Evolutionary conservation across 345 rosid species (phyloP), one percentile per base, ranked within the genome.

Genomic region (Diplotaxis tenuifolia): DNA sequence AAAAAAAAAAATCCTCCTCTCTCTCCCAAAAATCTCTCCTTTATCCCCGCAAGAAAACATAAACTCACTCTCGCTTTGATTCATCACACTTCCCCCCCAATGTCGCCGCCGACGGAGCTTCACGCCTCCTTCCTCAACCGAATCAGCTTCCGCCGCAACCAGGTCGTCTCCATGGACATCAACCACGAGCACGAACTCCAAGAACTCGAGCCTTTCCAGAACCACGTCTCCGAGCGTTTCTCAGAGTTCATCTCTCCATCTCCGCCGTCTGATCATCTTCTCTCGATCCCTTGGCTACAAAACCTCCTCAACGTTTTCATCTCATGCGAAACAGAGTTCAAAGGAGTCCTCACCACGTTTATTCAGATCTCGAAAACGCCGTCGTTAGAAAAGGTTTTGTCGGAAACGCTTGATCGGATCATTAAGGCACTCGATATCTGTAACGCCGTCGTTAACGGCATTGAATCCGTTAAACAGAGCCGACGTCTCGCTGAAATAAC

Each of bases 321-420:
- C 73, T 95, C 96, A 76, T 95, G 97, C 36, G 97, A 95, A 50
- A 92, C 96, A 0, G 98, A 95, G 76, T 95, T 92, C 81, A 90
- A 92, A 72, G 90, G 92, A n/a, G 62, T 86, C 34, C 71, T 89
- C 4, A 80, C 85, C 73, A 81, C 82, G 83, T 84, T 85, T n/a
- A n/a, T n/a, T 19, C 90, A 85, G 66, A 71, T 92, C 76, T 40
- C 85, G 28, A 90, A 87, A 72, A 87, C 97, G 2, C 96, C 97
- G 6, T 89, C 93, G 4, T 78, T 92, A 38, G 93, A 89, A 42
- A 93, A 86, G 20, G 76, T 86, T 68, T 78, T 95, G 18, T 83
- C 84, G 4, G 97, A 92, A 65, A 68, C 87, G 55, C 85, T 87
- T 6, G 99, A 95, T 29, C 89, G 99, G n/a, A 59, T 82, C 21